Evolutionary conservation across 2,329 filamentous ascomycete species (phyloP), one percentile per base, ranked within the genome.

Genomic region (Periconia macrospinosa): DNA sequence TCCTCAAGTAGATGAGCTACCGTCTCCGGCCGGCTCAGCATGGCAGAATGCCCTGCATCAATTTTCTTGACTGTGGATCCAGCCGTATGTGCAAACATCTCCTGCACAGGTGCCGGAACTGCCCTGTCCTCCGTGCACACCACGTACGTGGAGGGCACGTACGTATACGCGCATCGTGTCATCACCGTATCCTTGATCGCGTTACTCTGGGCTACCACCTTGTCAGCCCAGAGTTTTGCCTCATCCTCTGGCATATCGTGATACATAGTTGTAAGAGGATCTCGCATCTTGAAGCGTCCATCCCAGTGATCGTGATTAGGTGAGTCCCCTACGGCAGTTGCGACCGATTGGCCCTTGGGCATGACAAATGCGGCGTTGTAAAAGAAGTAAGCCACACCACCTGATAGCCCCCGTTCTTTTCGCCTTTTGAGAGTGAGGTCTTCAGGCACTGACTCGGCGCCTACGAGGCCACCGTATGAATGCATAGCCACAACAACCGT

Each of bases 111-210:
- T 17, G 71, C 18, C 18, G 68, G 71, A 44, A 77, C 71, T 3
- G 75, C 75, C 23, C 63, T 61, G 49, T 79, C 77, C 15, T 66
- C 54, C 52, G 70, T 66, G 54, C 75, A 78, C n/a, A 76, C 47
- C 11, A 79, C 56, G 56, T 76, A 78, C 13, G 74, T 76, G 27
- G 61, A 69, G 1, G 75, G 70, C 20, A 79, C 69, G 42, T 73
- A 57, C 49, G 67, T 74, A 66, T 71, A 79, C 0, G 72, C 74
- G 15, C 69, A 70, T 35, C 72, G 70, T 0, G 63, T 70, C 13
- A 70, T 50, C 11, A 30, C 35, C 23, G 57, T 54, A 17, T 50
- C 50, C 37, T 50, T 40, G 11, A 59, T 53, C 1, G 37, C 50
- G 30, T 41, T 37, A 9, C 40, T 44, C 49, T 58, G 15, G 51